Conservation (phyloP, 257 asterid species). For the Ehretia macrophylla region DNA sequence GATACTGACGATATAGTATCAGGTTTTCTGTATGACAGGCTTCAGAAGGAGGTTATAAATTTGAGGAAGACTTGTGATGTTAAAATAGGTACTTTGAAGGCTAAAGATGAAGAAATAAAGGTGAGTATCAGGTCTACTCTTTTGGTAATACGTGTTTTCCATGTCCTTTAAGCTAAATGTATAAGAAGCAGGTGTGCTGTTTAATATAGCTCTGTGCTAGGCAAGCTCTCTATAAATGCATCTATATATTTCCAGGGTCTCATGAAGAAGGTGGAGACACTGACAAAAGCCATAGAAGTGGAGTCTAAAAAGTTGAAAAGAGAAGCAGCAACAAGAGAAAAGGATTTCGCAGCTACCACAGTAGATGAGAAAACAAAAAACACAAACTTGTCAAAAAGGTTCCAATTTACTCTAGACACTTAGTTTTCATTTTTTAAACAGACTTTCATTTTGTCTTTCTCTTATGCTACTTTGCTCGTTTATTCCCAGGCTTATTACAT, state of each 20-base stretch:
- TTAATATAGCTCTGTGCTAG: neutral
- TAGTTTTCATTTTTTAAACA: neutral
- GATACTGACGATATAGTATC: conserved; percentile 61
- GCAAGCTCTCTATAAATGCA: neutral
- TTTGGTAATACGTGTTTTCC: neutral
- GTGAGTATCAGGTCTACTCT: conserved; percentile 18
- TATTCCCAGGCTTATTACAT: neutral
- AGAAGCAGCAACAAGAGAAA: conserved; percentile 58
- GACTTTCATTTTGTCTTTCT: neutral
- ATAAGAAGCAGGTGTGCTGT: neutral
- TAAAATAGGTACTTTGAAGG: conserved; percentile 44
- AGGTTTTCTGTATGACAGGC: conserved; percentile 75
- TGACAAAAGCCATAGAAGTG: conserved; percentile 58
- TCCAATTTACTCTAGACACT: neutral
- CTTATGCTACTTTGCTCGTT: neutral
- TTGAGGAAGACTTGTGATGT: conserved; percentile 60
- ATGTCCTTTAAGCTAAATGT: neutral
- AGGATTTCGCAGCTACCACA: conserved; percentile 32
- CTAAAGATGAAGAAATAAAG: conserved; percentile 79
- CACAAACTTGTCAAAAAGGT: conserved; percentile 49
- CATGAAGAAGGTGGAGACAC: conserved; percentile 55
- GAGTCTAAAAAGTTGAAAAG: conserved; percentile 66
- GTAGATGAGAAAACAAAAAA: conserved; percentile 33
- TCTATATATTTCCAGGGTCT: conserved; percentile 44
- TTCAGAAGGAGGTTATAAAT: conserved; percentile 76